Base-by-base conservation (phyloP, 345 rosid genomes). In the Moringa oleifera region DNA sequence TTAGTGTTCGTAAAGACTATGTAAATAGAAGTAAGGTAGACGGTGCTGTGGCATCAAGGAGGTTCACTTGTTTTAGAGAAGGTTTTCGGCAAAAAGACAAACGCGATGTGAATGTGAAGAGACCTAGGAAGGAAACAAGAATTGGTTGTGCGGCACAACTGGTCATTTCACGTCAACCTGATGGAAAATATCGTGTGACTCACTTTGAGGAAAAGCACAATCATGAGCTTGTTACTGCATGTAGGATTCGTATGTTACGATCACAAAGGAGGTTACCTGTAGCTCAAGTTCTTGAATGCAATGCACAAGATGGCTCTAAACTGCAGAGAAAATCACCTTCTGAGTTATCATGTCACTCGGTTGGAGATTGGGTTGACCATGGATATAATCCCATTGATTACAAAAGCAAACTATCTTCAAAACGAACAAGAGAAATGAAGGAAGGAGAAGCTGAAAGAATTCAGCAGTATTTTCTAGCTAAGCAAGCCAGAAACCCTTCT, bases 1-100 rank as follows among this genome's bases (percentile, higher is more conserved):
- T 75, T 63, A 75, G 75, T 59, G 74, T 75, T 68, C 67, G 79
- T 28, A 75, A 65, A 65, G 73, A 75, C 56, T 75, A 64, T 61
- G 68, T 71, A 23, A 75, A 75, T 64, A 71, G 68, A 59, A 75
- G 79, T 61, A 75, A 75, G 65, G 25, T 68, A 56, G 71, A 71
- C 61, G 79, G 79, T 71, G 76, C 65, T 50, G 76, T 75, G 59
- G 73, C 71, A 36, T 71, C 76, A 25, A 73, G 80, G 62, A 70
- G 77, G 68, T 77, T 69, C 28, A 71, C 75, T 62, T 77, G 77
- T 53, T 77, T 63, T 28, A 77, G 76, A 54, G 80, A 77, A 73
- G 80, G 77, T 46, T 73, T 69, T 70, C 59, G 77, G 54, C 76
- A 70, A 53, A 71, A 66, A 60, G 77, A 73, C 66, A 69, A 59